Base-by-base conservation (phyloP, 2,329 filamentous ascomycete species). In the Myriosclerotinia scirpicola region DNA sequence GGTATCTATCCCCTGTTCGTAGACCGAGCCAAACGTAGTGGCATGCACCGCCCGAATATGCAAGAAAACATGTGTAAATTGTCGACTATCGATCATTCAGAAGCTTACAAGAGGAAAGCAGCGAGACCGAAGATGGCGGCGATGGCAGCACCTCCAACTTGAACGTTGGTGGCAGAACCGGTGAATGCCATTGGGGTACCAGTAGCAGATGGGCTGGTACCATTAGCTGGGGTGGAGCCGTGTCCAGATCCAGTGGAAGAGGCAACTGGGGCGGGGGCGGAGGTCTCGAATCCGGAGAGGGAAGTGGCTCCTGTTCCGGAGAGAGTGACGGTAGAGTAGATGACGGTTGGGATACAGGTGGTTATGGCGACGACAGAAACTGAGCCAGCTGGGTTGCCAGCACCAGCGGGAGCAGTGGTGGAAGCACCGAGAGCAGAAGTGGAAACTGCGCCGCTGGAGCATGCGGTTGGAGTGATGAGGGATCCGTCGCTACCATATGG, bases 91-190 rank as follows among this genome's bases (percentile, higher is more conserved):
- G 30, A 50, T 36, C 14, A 22, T 6, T 22, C n/a, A 52, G 69
- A 68, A 70, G 72, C 71, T 76, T 76, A 76, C 72, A 78, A 69
- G 69, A 77, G 60, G 70, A 76, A 69, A 70, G 73, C 64, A 53
- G 62, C 68, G 62, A 71, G 59, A 63, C 68, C 71, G 36, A 70
- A 68, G 44, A 69, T 44, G 54, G 68, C 69, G 22, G 69, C 70
- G 46, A 70, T 56, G 34, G 67, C 67, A 58, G 69, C 68, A 48
- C 69, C 67, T 56, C 64, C 66, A 54, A 58, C 58, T 30, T 67
- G 52, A 54, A 65, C 53, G 14, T 22, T 53, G 34, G 52, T 38
- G 15, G 67, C 67, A 20, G 59, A 40, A 36, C 42, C 56, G 15
- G 67, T 52, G 60, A 67, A 63, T 5, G 66, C 22, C 12, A 54